Conservation (phyloP, 768 basidiomycete species). For the Termitomyces sp. region DNA sequence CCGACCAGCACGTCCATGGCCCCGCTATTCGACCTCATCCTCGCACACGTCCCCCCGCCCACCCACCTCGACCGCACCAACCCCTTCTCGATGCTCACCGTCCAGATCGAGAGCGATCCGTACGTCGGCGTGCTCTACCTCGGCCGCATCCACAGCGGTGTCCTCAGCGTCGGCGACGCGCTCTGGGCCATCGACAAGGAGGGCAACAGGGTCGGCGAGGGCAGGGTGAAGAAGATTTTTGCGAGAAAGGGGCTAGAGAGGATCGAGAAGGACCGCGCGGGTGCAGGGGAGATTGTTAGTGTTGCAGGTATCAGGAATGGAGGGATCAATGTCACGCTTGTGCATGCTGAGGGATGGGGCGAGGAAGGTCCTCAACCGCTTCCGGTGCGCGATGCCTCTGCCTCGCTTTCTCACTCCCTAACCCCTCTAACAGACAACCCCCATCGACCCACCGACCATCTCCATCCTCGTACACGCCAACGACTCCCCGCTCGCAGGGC, state of each 20-base stretch:
- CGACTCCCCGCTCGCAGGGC: conserved; percentile 42
- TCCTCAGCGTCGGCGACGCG: conserved; percentile 34
- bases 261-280: conserved; percentile 39
- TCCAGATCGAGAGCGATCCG: conserved; percentile 47
- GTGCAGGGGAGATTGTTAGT: conserved; percentile 46
- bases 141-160: conserved; percentile 41
- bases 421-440: conserved; percentile 29
- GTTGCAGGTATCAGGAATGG: conserved; percentile 45
- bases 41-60: conserved; percentile 40
- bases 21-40: conserved; percentile 42
- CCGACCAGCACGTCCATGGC: conserved; percentile 29
- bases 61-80: conserved; percentile 29
- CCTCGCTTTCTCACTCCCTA: too few species aligned
- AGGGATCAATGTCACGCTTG: conserved; percentile 43
- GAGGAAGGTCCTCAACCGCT: conserved; percentile 35
- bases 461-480: conserved; percentile 45
- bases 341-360: conserved; percentile 41
- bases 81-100: conserved; percentile 50
- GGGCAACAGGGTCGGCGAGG: conserved; percentile 45
- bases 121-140: conserved; percentile 48
- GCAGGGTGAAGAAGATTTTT: conserved; percentile 45
- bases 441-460: conserved; percentile 50
- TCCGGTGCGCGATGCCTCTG: conserved; percentile 25
- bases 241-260: conserved; percentile 35
- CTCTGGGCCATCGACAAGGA: conserved; percentile 35